These are phyloP conservation scores for Hygrophoropsis aurantiaca DNA, from an alignment of 768 basidiomycete genomes.

Conservation along the genomic window DNA sequence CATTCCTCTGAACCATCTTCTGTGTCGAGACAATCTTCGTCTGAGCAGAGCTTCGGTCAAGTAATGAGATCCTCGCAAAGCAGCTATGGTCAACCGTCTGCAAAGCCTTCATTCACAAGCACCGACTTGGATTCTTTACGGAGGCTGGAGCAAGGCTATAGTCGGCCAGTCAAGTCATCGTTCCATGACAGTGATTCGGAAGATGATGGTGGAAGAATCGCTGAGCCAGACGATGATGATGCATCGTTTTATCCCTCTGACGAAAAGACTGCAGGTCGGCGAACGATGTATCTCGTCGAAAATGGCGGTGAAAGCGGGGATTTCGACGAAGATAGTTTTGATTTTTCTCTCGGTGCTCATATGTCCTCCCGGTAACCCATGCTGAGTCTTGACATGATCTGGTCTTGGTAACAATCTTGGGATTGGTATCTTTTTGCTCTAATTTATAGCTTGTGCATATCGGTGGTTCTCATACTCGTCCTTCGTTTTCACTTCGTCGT, in stretches of 20 bases:
- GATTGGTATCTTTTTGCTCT: too few species aligned
- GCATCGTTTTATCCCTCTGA: slow-evolving; percentile 28
- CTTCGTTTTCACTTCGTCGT: too few species aligned
- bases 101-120: neutral
- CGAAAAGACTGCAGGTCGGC: slow-evolving; percentile 32
- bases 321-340: too few species aligned
- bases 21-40: too few species aligned
- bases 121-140: slow-evolving; percentile 21
- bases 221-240: slow-evolving; percentile 26
- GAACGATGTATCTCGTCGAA: slow-evolving; percentile 33
- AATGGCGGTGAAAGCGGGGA: slow-evolving; percentile 25
- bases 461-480: too few species aligned
- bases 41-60: neutral
- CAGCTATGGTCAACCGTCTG: slow-evolving; percentile 4
- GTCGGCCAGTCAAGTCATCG: slow-evolving; percentile 11
- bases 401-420: too few species aligned
- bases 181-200: slow-evolving; percentile 16
- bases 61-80: slow-evolving; percentile 9
- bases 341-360: too few species aligned
- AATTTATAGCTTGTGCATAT: too few species aligned
- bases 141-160: slow-evolving; percentile 18
- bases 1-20: too few species aligned
- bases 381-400: too few species aligned
- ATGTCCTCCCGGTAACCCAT: too few species aligned
- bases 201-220: slow-evolving; percentile 16